phyloP scores from a whole-genome alignment of 345 rosid species.

The Brassica carinata region DNA sequence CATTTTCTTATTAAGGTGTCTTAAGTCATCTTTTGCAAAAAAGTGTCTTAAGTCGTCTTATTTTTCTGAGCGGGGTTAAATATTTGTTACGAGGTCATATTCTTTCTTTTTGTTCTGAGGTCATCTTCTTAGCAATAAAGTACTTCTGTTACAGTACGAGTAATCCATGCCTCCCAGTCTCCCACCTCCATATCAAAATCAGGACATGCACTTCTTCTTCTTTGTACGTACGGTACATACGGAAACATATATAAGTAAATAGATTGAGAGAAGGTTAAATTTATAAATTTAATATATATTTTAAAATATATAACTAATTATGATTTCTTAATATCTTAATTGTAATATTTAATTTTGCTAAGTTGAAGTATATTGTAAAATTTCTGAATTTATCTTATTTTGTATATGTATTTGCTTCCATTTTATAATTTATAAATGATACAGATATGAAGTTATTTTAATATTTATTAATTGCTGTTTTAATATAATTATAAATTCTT shows the following conservation, averaged over 20 bases:
- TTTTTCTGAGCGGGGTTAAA: neutral
- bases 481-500: no score
- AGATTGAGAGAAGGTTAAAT: neutral
- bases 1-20: neutral
- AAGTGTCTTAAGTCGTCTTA: neutral
- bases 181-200: slow-evolving; percentile 5
- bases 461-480: no score
- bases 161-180: slow-evolving; percentile 26
- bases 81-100: neutral
- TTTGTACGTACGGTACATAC: slow-evolving; percentile 24
- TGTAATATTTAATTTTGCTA: no score
- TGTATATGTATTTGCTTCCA: no score
- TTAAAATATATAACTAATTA: no score
- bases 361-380: no score
- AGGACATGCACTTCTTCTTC: slow-evolving; percentile 11
- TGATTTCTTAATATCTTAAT: no score
- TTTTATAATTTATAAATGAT: no score
- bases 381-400: no score
- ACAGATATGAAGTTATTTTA: no score
- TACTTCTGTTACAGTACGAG: neutral
- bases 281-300: no score
- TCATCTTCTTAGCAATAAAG: neutral
- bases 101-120: neutral
- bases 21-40: neutral
- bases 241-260: neutral